Percentiles rank a stretch among this genome's conserved stretches.
These are phyloP conservation scores for Zygoascus sp. DNA, from an alignment of 1,139 yeast genomes.

Conservation along the genomic window DNA sequence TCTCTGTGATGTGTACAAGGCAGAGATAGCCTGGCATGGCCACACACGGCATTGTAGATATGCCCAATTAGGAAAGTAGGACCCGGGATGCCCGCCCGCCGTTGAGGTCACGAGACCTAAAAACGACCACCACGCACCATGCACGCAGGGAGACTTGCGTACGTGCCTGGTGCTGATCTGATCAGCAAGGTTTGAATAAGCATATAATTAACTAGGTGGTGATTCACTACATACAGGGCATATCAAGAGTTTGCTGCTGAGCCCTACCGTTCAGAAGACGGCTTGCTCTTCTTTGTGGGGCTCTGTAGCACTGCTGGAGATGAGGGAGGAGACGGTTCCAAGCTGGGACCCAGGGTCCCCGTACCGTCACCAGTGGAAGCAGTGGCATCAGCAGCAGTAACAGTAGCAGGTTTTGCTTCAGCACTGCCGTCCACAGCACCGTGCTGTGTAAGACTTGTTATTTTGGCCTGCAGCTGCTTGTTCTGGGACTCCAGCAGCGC, in stretches of 20 bases:
- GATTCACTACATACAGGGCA: no score
- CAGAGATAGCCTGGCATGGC: not conserved
- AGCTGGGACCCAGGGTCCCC: not conserved
- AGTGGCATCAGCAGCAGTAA: not conserved
- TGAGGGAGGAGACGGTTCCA: not conserved
- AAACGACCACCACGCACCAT: no score
- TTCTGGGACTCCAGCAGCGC: not conserved
- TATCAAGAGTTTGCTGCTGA: not conserved
- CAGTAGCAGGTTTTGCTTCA: no score
- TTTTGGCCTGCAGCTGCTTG: no score
- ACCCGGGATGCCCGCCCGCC: not conserved
- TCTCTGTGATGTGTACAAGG: constrained; percentile 2
- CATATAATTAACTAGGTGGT: no score
- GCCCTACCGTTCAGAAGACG: not conserved
- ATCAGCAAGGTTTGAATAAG: no score
- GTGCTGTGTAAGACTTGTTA: no score
- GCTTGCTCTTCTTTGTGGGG: not conserved
- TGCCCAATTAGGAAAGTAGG: not conserved
- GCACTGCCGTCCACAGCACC: no score
- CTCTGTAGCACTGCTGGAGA: not conserved
- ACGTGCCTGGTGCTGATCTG: no score
- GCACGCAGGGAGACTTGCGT: no score
- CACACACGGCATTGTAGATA: not conserved
- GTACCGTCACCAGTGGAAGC: not conserved
- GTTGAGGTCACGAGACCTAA: not conserved